These are phyloP conservation scores for Penicillium sp. DNA, from an alignment of 2,329 filamentous ascomycete species.

Conservation along the genomic window DNA sequence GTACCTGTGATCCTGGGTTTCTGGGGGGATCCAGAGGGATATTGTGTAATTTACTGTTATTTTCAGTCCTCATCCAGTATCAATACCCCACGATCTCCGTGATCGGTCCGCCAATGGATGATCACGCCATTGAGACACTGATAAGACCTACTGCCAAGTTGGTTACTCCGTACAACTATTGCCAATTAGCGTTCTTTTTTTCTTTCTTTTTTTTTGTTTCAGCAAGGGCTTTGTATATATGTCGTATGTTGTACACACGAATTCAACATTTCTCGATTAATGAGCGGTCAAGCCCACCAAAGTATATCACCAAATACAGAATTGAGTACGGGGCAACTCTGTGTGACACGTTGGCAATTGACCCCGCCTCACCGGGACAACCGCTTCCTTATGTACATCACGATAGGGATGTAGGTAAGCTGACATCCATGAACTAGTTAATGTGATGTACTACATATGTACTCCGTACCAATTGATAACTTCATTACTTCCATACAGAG, in stretches of 20 bases:
- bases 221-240: not conserved
- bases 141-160: not conserved
- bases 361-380: slow-evolving; percentile 1
- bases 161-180: not conserved
- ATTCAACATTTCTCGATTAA: not conserved
- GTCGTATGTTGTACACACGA: not conserved
- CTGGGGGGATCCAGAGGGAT: not conserved
- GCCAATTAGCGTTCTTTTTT: not conserved
- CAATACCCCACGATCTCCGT: slow-evolving; percentile 6
- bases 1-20: not conserved
- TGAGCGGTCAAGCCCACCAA: not conserved
- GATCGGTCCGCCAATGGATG: slow-evolving; percentile 3
- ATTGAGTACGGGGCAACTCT: not conserved
- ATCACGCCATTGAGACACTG: slow-evolving; percentile 10
- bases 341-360: slow-evolving; percentile 3
- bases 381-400: no score
- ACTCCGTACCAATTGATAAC: not conserved
- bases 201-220: not conserved
- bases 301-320: not conserved
- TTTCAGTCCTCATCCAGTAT: not conserved
- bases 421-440: not conserved
- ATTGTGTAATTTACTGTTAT: slow-evolving; percentile 4
- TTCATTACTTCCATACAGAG: not conserved
- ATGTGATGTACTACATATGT: not conserved
- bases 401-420: not conserved